Evolutionary conservation across 441 rosid genomes (phyloP).

Genomic region (Corymbia citriodora): DNA sequence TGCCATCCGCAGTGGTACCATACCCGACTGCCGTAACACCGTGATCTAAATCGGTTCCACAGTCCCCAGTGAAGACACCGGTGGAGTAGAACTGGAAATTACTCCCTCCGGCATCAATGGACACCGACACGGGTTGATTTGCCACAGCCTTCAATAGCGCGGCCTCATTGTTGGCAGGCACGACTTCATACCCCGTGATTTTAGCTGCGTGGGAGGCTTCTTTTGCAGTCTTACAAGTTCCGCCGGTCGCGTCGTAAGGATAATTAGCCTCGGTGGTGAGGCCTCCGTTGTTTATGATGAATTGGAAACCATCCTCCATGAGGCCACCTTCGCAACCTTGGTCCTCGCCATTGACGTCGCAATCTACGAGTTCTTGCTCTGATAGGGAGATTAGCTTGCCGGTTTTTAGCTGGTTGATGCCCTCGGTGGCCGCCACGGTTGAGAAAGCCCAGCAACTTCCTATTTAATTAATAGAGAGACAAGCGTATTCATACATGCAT

Average conservation of each 20-base stretch:
- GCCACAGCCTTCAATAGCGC: conserved; percentile 36
- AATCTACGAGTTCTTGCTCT: conserved; percentile 42
- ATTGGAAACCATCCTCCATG: conserved; percentile 35
- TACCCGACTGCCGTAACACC: conserved; percentile 14
- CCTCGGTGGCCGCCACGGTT: conserved; percentile 33
- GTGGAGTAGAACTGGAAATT: conserved; percentile 26
- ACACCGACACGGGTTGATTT: conserved; percentile 32
- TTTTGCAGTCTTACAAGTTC: conserved; percentile 21
- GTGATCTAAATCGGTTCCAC: conserved; percentile 13
- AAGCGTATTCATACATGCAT: accelerated
- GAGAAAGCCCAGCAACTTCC: conserved; percentile 55
- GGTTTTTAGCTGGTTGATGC: conserved; percentile 18
- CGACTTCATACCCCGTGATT: conserved; percentile 32
- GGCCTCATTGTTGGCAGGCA: conserved; percentile 28
- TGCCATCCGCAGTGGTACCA: conserved; percentile 7
- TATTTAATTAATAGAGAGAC: neutral
- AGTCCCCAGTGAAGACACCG: conserved; percentile 11
- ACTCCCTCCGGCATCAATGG: conserved; percentile 33
- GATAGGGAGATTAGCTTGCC: conserved; percentile 20
- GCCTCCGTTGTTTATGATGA: conserved; percentile 28
- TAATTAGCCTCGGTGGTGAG: conserved; percentile 23
- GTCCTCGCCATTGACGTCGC: conserved; percentile 17
- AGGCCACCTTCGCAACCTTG: conserved; percentile 36
- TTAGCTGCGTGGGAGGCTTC: conserved; percentile 21
- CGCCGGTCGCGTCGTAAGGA: conserved; percentile 29